Evolutionary conservation across 1,284 basidiomycete genomes (phyloP).

Genomic region (Boletus smithii): DNA sequence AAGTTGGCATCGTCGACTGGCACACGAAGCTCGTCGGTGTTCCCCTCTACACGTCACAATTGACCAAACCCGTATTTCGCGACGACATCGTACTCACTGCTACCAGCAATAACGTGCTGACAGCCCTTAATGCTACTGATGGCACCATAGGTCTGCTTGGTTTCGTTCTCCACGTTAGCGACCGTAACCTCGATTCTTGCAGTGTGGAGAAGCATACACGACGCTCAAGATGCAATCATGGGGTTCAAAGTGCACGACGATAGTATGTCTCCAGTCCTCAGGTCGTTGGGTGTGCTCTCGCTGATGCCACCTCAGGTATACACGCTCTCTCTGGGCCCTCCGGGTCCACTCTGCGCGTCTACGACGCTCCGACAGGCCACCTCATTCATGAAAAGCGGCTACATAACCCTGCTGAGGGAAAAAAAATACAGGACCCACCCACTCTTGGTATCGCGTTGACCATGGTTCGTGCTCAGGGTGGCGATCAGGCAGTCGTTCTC

Average conservation of each 20-base stretch:
- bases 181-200: constrained; percentile 12
- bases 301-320: constrained; percentile 47
- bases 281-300: background rate
- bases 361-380: constrained; percentile 64
- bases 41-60: constrained; percentile 48
- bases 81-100: constrained; percentile 60
- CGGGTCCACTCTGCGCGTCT: constrained; percentile 67
- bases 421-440: constrained; percentile 49
- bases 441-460: constrained; percentile 43
- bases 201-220: constrained; percentile 84
- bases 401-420: constrained; percentile 46
- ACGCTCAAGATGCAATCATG: constrained; percentile 64
- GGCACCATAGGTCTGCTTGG: constrained; percentile 62
- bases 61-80: constrained; percentile 58
- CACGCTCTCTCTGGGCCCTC: constrained; percentile 74
- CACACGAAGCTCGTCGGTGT: constrained; percentile 73
- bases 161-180: background rate
- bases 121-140: constrained; percentile 67
- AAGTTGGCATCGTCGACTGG: constrained; percentile 87
- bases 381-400: constrained; percentile 68
- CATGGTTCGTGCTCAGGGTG: constrained; percentile 2
- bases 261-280: constrained; percentile 49
- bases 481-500: constrained; percentile 35
- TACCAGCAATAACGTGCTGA: constrained; percentile 77
- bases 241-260: constrained; percentile 63